A percentile compares a stretch with the other conserved stretches of the same genome.
Conservation (phyloP, 441 rosid genomes). For the Dalechampia spathulata region DNA sequence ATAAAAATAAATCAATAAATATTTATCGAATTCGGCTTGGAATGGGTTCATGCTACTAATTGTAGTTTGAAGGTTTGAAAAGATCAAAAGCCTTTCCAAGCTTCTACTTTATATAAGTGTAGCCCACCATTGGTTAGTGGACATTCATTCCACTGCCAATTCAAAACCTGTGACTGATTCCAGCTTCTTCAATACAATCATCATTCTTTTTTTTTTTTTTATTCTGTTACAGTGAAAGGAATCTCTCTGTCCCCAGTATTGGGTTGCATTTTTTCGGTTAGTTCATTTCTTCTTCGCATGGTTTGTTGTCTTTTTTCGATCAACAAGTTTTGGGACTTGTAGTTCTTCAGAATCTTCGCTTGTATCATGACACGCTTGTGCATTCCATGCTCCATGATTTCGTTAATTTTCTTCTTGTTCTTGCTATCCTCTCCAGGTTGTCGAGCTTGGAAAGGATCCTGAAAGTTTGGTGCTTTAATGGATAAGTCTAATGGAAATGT, state of each 20-base stretch:
- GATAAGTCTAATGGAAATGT: constrained; percentile 29
- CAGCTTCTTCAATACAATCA: not conserved
- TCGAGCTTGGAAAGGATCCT: constrained; percentile 25
- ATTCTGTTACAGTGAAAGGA: not conserved
- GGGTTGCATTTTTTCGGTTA: not conserved
- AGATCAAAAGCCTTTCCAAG: too few species aligned
- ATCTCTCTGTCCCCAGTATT: too few species aligned
- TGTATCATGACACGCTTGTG: not conserved
- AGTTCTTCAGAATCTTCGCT: too few species aligned
- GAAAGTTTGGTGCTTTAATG: constrained; percentile 17
- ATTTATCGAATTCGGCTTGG: too few species aligned
- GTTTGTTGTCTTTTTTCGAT: constrained; percentile 12
- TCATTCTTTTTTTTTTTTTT: not conserved
- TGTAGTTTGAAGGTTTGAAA: too few species aligned
- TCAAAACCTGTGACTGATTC: constrained; percentile 3
- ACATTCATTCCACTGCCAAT: not conserved
- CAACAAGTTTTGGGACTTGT: constrained; percentile 12
- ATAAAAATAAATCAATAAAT: too few species aligned
- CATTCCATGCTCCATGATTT: not conserved
- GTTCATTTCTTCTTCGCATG: constrained; percentile 12
- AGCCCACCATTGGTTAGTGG: not conserved
- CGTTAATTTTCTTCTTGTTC: not conserved
- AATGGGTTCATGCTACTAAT: too few species aligned
- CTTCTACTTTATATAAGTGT: not conserved
- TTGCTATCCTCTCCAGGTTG: constrained; percentile 31